phyloP scores from a whole-genome alignment of 805 yeast species.

The Ogataea degrootiae region DNA sequence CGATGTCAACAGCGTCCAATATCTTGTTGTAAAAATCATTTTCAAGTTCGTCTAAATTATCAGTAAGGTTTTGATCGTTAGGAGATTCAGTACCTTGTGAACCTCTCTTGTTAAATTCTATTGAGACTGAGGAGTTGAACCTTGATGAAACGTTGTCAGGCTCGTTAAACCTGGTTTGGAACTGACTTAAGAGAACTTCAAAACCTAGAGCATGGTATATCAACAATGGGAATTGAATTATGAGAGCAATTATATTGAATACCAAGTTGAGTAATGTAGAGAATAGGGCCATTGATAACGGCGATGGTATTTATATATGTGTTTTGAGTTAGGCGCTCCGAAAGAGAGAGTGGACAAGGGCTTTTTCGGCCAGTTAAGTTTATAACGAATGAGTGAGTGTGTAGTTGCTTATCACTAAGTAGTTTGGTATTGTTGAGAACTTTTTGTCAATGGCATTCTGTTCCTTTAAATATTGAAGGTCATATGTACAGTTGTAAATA shows the following conservation, averaged over 20 bases:
- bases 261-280: not conserved
- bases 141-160: constrained; percentile 19
- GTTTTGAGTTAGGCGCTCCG: too few species aligned
- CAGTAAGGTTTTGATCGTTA: not conserved
- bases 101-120: not conserved
- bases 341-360: too few species aligned
- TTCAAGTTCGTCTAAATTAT: not conserved
- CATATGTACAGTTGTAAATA: too few species aligned
- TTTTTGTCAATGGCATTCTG: too few species aligned
- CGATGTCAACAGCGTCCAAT: constrained; percentile 26
- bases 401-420: too few species aligned
- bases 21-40: constrained; percentile 13
- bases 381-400: too few species aligned
- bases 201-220: constrained; percentile 18
- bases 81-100: not conserved
- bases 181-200: constrained; percentile 13
- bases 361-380: too few species aligned
- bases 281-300: too few species aligned
- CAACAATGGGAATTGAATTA: constrained; percentile 20
- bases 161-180: constrained; percentile 12
- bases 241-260: constrained; percentile 8
- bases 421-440: too few species aligned
- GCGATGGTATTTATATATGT: too few species aligned
- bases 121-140: not conserved
- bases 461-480: too few species aligned